Evolutionary conservation across 176 grass and related monocot species (phyloP).

Genomic region (Triticum urartu): DNA sequence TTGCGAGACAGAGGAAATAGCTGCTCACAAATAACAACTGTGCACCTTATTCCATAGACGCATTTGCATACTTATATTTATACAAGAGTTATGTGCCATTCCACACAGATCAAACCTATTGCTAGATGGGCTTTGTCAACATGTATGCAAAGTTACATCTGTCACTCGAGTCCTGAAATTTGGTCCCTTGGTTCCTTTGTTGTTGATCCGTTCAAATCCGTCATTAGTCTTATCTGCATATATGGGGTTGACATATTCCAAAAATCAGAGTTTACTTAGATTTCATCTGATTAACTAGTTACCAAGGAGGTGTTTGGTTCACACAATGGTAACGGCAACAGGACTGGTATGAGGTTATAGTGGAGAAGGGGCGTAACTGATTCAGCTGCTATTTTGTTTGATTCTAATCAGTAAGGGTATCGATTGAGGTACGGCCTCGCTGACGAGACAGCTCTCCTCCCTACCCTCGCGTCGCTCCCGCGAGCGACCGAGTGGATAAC

Average conservation of each 20-base stretch:
- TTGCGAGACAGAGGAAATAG: neutral
- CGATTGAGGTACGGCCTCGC: too few species aligned
- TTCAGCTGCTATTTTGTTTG: too few species aligned
- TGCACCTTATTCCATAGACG: neutral
- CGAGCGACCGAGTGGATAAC: too few species aligned
- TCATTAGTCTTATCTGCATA: neutral
- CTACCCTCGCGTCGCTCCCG: too few species aligned
- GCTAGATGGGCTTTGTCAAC: neutral
- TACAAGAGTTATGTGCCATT: neutral
- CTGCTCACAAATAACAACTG: slow-evolving; percentile 2
- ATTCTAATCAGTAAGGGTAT: neutral
- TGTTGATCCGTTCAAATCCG: neutral
- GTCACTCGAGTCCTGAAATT: neutral
- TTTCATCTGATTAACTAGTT: slow-evolving; percentile 3
- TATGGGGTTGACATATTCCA: neutral
- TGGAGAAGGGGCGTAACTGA: neutral
- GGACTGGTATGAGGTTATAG: neutral
- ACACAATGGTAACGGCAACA: neutral
- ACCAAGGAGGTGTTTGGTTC: too few species aligned
- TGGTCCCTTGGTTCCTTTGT: neutral
- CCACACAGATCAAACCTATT: neutral
- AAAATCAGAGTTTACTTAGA: slow-evolving; percentile 12
- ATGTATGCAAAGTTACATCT: neutral
- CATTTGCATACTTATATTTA: neutral
- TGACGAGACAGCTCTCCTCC: too few species aligned